These are phyloP conservation scores for Monosporascus cannonballus DNA, from an alignment of 2,329 filamentous ascomycete genomes.

Conservation along the genomic window DNA sequence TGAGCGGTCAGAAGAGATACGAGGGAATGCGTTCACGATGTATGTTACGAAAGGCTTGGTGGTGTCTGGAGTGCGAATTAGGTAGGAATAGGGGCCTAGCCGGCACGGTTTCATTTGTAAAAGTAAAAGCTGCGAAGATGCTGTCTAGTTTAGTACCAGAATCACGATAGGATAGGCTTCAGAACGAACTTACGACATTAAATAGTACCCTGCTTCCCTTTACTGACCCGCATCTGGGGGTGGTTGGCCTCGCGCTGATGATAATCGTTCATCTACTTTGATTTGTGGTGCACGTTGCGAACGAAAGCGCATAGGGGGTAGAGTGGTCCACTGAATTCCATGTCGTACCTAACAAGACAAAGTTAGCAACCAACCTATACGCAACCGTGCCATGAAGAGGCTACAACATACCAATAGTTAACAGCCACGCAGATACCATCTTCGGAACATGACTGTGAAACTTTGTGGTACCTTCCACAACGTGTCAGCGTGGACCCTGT, in stretches of 20 bases:
- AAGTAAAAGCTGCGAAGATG: neutral
- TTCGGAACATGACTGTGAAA: slow-evolving; percentile 60
- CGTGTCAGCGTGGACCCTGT: neutral
- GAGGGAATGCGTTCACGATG: neutral
- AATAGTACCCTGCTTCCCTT: neutral
- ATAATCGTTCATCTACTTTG: neutral
- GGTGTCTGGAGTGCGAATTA: slow-evolving; percentile 13
- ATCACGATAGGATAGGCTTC: neutral
- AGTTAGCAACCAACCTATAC: neutral
- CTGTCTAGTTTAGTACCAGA: neutral
- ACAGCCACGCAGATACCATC: slow-evolving; percentile 72
- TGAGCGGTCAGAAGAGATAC: slow-evolving; percentile 10
- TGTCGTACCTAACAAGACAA: slow-evolving; percentile 58
- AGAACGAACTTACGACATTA: neutral
- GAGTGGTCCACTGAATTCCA: slow-evolving; percentile 66
- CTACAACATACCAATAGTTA: slow-evolving; percentile 64
- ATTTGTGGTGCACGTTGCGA: slow-evolving; percentile 25
- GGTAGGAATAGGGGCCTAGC: neutral
- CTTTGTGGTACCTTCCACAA: slow-evolving; percentile 62
- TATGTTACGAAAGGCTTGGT: slow-evolving; percentile 1
- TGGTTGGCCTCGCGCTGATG: too few relatives aligned
- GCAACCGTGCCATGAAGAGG: neutral
- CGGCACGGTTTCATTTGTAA: neutral
- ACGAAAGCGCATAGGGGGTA: slow-evolving; percentile 57
- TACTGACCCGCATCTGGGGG: too few relatives aligned